phyloP scores from a whole-genome alignment of 2,329 filamentous ascomycete genomes.

The Fonsecaea pugnacius region DNA sequence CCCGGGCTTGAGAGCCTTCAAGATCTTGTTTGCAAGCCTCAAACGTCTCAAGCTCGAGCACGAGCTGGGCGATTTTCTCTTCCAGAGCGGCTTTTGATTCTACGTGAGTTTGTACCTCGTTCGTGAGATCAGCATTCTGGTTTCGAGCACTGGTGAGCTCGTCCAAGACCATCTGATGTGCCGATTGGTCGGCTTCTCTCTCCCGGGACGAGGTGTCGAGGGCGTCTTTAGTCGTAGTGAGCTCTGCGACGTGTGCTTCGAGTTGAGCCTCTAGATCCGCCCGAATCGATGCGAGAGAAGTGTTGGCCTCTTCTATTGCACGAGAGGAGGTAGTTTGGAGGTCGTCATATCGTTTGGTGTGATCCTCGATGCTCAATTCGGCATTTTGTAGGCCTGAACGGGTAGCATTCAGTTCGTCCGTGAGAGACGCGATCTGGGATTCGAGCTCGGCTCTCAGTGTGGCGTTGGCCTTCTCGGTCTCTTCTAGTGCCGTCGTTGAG shows the following conservation, averaged over 20 bases:
- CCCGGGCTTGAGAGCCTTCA: slow-evolving; percentile 16
- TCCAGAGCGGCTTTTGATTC: slow-evolving; percentile 23
- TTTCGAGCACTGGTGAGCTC: slow-evolving; percentile 23
- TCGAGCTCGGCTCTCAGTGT: slow-evolving; percentile 63
- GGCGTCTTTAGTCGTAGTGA: slow-evolving; percentile 22
- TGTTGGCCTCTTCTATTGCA: slow-evolving; percentile 26
- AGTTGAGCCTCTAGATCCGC: slow-evolving; percentile 28
- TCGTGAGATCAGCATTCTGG: slow-evolving; percentile 23
- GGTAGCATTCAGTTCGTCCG: slow-evolving; percentile 67
- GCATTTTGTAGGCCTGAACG: slow-evolving; percentile 59
- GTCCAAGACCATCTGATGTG: slow-evolving; percentile 20
- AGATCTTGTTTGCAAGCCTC: slow-evolving; percentile 25
- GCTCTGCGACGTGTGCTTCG: slow-evolving; percentile 24
- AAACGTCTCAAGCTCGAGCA: slow-evolving; percentile 22
- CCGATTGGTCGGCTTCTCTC: slow-evolving; percentile 22
- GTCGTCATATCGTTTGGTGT: slow-evolving; percentile 28
- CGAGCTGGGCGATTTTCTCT: slow-evolving; percentile 26
- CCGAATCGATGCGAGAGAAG: slow-evolving; percentile 19
- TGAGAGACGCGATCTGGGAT: slow-evolving; percentile 69
- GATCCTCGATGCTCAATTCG: slow-evolving; percentile 24
- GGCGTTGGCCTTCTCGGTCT: slow-evolving; percentile 28
- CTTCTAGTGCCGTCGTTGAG: slow-evolving; percentile 27
- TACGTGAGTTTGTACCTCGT: slow-evolving; percentile 19
- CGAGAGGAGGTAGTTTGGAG: slow-evolving; percentile 28
- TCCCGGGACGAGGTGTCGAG: slow-evolving; percentile 21